Conservation (phyloP, 768 basidiomycete genomes). For the Postia placenta region DNA sequence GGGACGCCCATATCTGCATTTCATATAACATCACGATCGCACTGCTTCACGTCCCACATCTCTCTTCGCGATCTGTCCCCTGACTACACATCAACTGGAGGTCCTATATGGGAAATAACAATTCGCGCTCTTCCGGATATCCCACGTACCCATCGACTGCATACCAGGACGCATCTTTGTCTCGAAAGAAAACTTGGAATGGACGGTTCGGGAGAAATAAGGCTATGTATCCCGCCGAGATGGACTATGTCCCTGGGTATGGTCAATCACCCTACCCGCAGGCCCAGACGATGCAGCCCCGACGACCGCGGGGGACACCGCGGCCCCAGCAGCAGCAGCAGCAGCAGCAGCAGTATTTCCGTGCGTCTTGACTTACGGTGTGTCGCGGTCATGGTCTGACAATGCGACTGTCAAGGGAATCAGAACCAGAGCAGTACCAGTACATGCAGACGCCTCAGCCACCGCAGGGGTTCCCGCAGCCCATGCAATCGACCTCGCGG, state of each 20-base stretch:
- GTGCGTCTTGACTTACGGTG: background rate
- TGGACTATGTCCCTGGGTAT: background rate
- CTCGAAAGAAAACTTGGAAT: background rate
- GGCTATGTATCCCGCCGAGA: background rate
- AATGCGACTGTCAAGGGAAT: background rate
- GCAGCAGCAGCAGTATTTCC: background rate
- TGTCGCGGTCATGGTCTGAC: background rate
- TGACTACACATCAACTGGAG: too few relatives aligned
- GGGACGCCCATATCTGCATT: background rate
- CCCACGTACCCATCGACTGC: background rate
- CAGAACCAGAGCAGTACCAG: conserved; percentile 2
- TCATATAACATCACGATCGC: background rate
- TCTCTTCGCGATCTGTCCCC: too few relatives aligned
- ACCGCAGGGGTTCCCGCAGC: background rate
- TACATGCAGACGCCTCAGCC: background rate
- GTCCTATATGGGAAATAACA: conserved; percentile 5
- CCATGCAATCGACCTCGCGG: background rate
- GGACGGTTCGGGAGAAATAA: background rate
- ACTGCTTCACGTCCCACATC: too few relatives aligned
- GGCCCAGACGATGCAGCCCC: background rate
- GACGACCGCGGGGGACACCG: too few relatives aligned
- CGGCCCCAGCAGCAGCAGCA: background rate
- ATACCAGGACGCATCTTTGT: background rate
- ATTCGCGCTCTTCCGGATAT: background rate
- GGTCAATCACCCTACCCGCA: background rate